A percentile compares a stretch with the other conserved stretches of the same genome.
phyloP scores from a whole-genome alignment of 2,329 filamentous ascomycete genomes.

The Sporothrix euskadiensis region DNA sequence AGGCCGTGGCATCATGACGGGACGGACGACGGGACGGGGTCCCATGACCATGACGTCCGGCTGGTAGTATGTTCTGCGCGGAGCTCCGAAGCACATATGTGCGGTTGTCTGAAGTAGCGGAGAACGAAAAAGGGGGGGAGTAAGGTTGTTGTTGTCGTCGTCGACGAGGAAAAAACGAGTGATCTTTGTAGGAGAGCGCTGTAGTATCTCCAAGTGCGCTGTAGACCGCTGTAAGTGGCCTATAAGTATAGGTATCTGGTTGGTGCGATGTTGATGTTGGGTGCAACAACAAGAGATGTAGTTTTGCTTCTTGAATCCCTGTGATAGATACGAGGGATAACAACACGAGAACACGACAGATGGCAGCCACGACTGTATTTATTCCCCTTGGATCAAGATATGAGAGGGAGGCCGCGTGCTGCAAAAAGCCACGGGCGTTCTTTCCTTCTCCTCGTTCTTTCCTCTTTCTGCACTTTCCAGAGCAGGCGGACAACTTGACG shows the following conservation, averaged over 20 bases:
- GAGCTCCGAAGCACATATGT: constrained; percentile 21
- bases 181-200: not conserved
- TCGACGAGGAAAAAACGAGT: not conserved
- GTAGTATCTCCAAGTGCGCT: not conserved
- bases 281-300: not conserved
- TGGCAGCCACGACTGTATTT: constrained; percentile 7
- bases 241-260: not conserved
- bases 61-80: constrained; percentile 12
- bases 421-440: not conserved
- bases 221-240: not conserved
- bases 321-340: not conserved
- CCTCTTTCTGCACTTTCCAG: not conserved
- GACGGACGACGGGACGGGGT: constrained; percentile 14
- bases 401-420: not conserved
- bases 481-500: not conserved
- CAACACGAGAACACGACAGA: not conserved
- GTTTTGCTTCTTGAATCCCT: not conserved
- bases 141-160: not conserved
- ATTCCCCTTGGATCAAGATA: not conserved
- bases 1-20: constrained; percentile 12
- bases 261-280: not conserved
- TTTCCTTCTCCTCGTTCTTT: constrained; percentile 9
- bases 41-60: constrained; percentile 12
- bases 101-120: not conserved
- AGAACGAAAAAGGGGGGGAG: not conserved